Conservation (phyloP, 2,329 filamentous ascomycete species). For the Trichoderma guizhouense region DNA sequence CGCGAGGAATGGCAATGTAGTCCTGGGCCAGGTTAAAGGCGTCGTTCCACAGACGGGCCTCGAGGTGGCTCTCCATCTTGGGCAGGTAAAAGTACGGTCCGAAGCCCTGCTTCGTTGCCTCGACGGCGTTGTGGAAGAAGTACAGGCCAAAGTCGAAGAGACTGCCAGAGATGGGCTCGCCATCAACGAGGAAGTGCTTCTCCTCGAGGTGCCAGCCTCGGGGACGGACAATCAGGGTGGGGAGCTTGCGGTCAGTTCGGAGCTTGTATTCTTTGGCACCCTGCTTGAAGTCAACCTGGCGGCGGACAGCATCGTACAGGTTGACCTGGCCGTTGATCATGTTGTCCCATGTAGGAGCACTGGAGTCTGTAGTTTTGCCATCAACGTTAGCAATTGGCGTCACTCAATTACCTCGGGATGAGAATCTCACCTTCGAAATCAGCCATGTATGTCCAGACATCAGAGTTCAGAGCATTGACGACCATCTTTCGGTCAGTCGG, state of each 20-base stretch:
- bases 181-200: conserved; percentile 95
- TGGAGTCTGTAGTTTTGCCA: conserved; percentile 64
- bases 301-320: conserved; percentile 91
- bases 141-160: conserved; percentile 98
- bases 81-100: conserved; percentile 98
- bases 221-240: conserved; percentile 90
- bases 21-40: conserved; percentile 95
- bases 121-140: conserved; percentile 96
- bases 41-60: conserved; percentile 97
- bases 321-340: conserved; percentile 99
- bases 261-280: conserved; percentile 97
- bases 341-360: conserved; percentile 96
- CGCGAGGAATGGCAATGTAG: conserved; percentile 81
- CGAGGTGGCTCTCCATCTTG: conserved; percentile 97
- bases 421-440: conserved; percentile 81
- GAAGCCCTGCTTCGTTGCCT: conserved; percentile 76
- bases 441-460: conserved; percentile 99
- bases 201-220: conserved; percentile 98
- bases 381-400: background rate
- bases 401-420: background rate
- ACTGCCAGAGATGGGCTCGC: conserved; percentile 86
- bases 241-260: conserved; percentile 77
- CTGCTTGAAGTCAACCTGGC: conserved; percentile 93
- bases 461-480: conserved; percentile 90
- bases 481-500: conserved; percentile 99